A percentile compares a stretch with the other conserved stretches of the same genome.
Evolutionary conservation across 148 eudicot species (phyloP).

Genomic region (Rhododendron kiyosumense): DNA sequence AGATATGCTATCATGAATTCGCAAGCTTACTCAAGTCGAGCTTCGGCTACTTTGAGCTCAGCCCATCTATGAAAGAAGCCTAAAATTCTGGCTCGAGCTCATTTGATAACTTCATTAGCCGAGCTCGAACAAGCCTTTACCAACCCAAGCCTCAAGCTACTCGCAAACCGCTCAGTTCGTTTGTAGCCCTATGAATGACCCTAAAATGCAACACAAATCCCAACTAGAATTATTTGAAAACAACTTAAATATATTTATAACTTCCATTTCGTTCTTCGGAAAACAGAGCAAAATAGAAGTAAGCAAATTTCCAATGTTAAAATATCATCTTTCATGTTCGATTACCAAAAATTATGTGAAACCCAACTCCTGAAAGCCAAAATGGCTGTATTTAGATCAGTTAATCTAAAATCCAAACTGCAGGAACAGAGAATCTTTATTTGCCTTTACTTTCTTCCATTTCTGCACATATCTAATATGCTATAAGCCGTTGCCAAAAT

Average conservation of each 20-base stretch:
- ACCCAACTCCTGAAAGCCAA: background rate
- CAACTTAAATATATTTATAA: too few species aligned
- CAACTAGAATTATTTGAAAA: background rate
- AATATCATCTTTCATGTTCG: too few species aligned
- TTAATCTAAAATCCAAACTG: background rate
- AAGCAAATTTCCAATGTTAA: too few species aligned
- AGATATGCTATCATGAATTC: background rate
- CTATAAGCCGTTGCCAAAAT: background rate
- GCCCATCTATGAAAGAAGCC: background rate
- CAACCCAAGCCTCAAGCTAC: background rate
- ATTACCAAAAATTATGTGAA: background rate
- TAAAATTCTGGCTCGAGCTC: background rate
- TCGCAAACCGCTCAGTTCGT: background rate
- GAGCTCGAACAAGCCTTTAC: background rate
- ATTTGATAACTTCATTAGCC: background rate
- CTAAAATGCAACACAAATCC: background rate
- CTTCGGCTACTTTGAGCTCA: background rate
- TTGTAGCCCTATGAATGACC: background rate
- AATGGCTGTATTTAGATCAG: background rate
- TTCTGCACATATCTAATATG: background rate
- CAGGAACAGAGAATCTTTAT: background rate
- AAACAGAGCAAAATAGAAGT: too few species aligned
- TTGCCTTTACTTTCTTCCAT: background rate
- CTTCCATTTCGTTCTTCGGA: background rate
- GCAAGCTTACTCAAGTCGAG: background rate